A percentile compares a stretch with the other conserved stretches of the same genome.
phyloP scores from a whole-genome alignment of 2,329 filamentous ascomycete genomes.

The Fusarium paranaense region DNA sequence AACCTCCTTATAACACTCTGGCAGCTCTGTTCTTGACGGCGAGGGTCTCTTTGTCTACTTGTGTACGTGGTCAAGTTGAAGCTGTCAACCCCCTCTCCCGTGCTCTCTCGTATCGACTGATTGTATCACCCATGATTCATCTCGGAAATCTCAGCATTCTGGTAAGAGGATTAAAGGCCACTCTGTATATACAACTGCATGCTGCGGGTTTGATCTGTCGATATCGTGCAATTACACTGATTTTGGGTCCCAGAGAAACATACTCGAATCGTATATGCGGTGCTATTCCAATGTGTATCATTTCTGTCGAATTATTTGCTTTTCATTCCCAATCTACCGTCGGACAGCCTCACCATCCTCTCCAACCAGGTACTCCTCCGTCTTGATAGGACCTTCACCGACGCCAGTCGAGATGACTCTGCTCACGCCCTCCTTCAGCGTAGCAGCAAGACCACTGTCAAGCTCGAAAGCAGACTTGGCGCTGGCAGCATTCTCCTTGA shows the following conservation, averaged over 20 bases:
- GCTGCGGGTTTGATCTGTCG: neutral
- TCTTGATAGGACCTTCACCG: slow-evolving; percentile 87
- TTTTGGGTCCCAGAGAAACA: neutral
- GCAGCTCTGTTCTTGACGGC: neutral
- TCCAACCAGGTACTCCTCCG: slow-evolving; percentile 80
- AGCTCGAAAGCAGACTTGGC: slow-evolving; percentile 68
- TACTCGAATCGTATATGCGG: neutral
- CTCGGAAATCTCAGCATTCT: neutral
- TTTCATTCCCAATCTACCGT: slow-evolving; percentile 34
- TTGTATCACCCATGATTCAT: neutral
- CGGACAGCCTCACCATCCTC: slow-evolving; percentile 68
- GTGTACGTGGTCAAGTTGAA: neutral
- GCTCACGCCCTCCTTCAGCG: slow-evolving; percentile 83
- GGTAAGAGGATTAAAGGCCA: neutral
- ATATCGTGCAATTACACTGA: neutral
- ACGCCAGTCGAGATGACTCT: slow-evolving; percentile 92
- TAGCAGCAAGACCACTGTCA: slow-evolving; percentile 72
- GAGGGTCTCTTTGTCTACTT: neutral
- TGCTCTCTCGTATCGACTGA: neutral
- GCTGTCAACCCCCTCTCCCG: neutral
- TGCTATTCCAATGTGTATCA: neutral
- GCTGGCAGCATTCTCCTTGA: slow-evolving; percentile 70
- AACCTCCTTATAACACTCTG: neutral
- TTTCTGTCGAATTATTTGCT: neutral
- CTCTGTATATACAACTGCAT: neutral